Percentiles rank a stretch among this genome's conserved stretches.
Evolutionary conservation across 2,329 filamentous ascomycete genomes (phyloP).

Genomic region (Monosporascus sp.): DNA sequence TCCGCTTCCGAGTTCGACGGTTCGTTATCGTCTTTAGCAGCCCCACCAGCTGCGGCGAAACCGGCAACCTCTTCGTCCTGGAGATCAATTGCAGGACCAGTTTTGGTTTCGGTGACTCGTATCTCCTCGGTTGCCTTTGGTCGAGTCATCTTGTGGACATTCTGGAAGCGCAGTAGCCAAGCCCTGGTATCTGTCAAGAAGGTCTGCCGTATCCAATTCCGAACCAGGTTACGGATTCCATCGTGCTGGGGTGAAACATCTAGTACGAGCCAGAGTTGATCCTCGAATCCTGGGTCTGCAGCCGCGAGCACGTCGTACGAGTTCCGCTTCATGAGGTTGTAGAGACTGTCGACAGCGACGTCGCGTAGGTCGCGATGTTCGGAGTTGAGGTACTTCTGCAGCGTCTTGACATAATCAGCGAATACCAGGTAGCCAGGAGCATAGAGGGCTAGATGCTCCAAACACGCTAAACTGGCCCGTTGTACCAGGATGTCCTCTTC

Average conservation of each 20-base stretch:
- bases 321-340: constrained; percentile 92
- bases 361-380: constrained; percentile 65
- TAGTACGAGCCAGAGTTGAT: constrained; percentile 85
- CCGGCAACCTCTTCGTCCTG: constrained; percentile 96
- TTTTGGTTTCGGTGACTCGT: constrained; percentile 38
- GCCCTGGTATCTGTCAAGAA: constrained; percentile 69
- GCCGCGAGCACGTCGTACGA: constrained; percentile 75
- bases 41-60: constrained; percentile 71
- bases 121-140: constrained; percentile 55
- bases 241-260: constrained; percentile 72
- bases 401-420: constrained; percentile 70
- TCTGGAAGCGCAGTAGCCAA: constrained; percentile 90
- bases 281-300: constrained; percentile 75
- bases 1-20: constrained; percentile 64
- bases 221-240: constrained; percentile 78
- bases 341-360: constrained; percentile 79
- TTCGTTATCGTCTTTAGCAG: constrained; percentile 47
- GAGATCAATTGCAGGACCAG: constrained; percentile 63
- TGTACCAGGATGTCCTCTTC: constrained; percentile 68
- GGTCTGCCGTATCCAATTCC: constrained; percentile 91
- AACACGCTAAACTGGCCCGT: constrained; percentile 71
- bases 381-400: constrained; percentile 74
- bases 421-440: constrained; percentile 85
- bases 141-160: constrained; percentile 81
- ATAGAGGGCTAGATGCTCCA: constrained; percentile 89